Base-by-base conservation (phyloP, 345 rosid genomes). In the Geranium brycei region DNA sequence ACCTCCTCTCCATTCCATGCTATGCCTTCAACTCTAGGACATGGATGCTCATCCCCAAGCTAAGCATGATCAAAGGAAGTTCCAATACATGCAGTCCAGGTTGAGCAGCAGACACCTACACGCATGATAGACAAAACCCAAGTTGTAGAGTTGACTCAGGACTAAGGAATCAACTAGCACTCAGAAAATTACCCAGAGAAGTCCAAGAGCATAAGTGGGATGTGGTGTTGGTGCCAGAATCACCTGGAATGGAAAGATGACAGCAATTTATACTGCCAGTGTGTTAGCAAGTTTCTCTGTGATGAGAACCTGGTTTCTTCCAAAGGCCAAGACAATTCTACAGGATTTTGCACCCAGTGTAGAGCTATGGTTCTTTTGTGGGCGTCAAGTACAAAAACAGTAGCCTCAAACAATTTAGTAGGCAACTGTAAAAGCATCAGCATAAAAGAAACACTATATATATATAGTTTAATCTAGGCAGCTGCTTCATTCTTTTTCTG, bases 191-290 rank as follows among this genome's bases (percentile, higher is more conserved):
- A 67, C 91, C 97, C 3, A 61, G 57, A 17, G 76, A 80, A 69
- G 88, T 86, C 51, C 72, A 81, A 65, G 61, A 77, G 62, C 77
- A 58, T 68, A 76, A 79, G 51, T 92, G 98, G 96, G 96, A 87
- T 71, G 76, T 89, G 5, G 76, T 89, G 64, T 75, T 88, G 35
- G 95, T 91, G 56, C 82, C 79, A 16, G 91, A 87, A 19, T 88
- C 84, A 4, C 89, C 90, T 19, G 97, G 97, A 58, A 81, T 19
- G 97, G 97, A 56, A 81, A 95, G 77, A 92, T 87, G 95, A 77
- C 86, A 19, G 67, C 84, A 51, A 92, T 89, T 65, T 92, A 87
- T 62, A 80, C 84, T 3, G 86, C 98, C 59, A 69, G 91, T 40
- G 62, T 80, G 71, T 62, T 87, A 61, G 97, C 95, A 17, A 93